Conservation (phyloP, 1,139 yeast species). For the Pichia sp. region DNA sequence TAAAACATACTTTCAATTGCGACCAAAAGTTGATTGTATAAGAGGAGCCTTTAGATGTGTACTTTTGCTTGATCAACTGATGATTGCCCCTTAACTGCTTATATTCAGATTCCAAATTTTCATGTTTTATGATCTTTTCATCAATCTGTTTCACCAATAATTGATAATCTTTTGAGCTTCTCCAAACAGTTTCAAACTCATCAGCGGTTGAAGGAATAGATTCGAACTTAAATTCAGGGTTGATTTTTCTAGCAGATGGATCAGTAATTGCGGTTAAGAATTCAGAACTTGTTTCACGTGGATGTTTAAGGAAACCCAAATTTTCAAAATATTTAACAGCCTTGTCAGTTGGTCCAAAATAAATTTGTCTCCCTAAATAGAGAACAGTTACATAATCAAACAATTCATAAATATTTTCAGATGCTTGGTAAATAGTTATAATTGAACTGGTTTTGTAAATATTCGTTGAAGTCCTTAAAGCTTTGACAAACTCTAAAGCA, state of each 20-base stretch:
- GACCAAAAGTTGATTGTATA: constrained; percentile 40
- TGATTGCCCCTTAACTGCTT: constrained; percentile 27
- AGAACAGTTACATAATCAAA: constrained; percentile 71
- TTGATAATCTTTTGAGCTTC: constrained; percentile 33
- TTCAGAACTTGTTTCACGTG: constrained; percentile 79
- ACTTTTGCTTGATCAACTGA: constrained; percentile 35
- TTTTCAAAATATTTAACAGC: constrained; percentile 57
- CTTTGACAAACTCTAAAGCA: constrained; percentile 67
- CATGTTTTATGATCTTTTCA: constrained; percentile 15
- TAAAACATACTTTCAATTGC: constrained; percentile 41
- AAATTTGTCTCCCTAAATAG: constrained; percentile 75
- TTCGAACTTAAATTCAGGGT: constrained; percentile 39
- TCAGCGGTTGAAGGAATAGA: constrained; percentile 32
- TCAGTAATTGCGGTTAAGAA: constrained; percentile 73
- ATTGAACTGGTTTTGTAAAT: constrained; percentile 55
- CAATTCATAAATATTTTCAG: constrained; percentile 68
- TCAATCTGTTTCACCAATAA: constrained; percentile 27
- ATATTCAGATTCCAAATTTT: constrained; percentile 21
- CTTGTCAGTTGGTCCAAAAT: constrained; percentile 52
- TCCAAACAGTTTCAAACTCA: constrained; percentile 47
- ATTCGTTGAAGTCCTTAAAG: constrained; percentile 59
- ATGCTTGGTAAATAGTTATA: constrained; percentile 78
- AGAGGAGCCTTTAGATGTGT: constrained; percentile 32
- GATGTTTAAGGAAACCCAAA: constrained; percentile 68
- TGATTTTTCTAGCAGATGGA: constrained; percentile 40